phyloP scores from a whole-genome alignment of 768 basidiomycete species.

The Termitomyces sp. region DNA sequence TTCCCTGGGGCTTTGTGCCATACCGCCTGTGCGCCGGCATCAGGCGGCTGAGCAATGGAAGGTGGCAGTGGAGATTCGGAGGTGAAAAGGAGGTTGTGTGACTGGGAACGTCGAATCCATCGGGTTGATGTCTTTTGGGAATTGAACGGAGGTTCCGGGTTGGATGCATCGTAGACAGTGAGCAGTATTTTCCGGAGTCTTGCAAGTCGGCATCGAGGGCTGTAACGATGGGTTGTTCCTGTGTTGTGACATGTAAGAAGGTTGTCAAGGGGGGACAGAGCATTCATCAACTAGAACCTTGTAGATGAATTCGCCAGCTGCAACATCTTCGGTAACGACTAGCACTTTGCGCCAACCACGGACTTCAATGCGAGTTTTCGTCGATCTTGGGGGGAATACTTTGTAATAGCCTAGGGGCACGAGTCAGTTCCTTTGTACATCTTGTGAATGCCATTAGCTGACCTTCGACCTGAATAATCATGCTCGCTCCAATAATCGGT shows the following conservation, averaged over 20 bases:
- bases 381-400: constrained; percentile 67
- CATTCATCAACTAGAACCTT: constrained; percentile 40
- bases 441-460: constrained; percentile 32
- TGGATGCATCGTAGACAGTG: constrained; percentile 66
- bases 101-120: constrained; percentile 61
- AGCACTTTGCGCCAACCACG: constrained; percentile 48
- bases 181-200: constrained; percentile 60
- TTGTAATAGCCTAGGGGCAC: constrained; percentile 64
- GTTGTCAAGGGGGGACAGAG: background rate
- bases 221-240: constrained; percentile 76
- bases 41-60: constrained; percentile 27
- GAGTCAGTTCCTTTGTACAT: constrained; percentile 6
- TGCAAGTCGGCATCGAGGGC: constrained; percentile 72
- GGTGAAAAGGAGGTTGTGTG: constrained; percentile 69
- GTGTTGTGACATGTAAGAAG: constrained; percentile 5
- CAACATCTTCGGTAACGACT: constrained; percentile 63
- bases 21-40: constrained; percentile 31
- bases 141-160: constrained; percentile 37
- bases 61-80: constrained; percentile 57
- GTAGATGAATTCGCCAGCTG: constrained; percentile 73
- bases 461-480: constrained; percentile 71
- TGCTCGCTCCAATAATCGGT: too few species aligned
- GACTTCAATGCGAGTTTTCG: constrained; percentile 60
- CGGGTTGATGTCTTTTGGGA: constrained; percentile 41
- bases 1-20: constrained; percentile 58